Conservation (phyloP, 352 stramenopile genomes). For the Phytophthora sp. region DNA sequence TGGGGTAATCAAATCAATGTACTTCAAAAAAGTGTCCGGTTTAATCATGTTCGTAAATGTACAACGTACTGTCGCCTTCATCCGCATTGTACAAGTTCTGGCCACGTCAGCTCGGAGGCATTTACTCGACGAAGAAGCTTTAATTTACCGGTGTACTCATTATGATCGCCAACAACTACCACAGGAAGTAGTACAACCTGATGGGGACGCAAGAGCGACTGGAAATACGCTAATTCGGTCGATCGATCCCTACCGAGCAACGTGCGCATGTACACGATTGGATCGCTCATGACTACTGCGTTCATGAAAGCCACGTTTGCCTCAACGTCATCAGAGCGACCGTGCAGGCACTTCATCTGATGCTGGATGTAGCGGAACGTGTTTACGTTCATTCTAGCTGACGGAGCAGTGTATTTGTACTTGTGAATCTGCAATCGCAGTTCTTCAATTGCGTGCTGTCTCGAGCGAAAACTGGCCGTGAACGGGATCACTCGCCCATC, state of each 20-base stretch:
- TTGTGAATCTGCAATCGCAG: constrained; percentile 5
- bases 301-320: constrained; percentile 48
- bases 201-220: constrained; percentile 19
- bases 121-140: constrained; percentile 22
- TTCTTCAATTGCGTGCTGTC: constrained; percentile 1
- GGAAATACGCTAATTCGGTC: constrained; percentile 28
- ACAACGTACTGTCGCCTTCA: too few species aligned
- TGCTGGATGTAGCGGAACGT: constrained; percentile 26
- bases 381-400: constrained; percentile 3
- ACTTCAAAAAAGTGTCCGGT: too few species aligned
- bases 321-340: constrained; percentile 23
- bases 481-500: constrained; percentile 13
- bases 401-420: constrained; percentile 1
- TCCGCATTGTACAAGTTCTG: constrained; percentile 37
- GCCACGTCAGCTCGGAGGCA: constrained; percentile 14
- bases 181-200: constrained; percentile 31
- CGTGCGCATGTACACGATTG: constrained; percentile 36
- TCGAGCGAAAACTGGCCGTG: constrained; percentile 6
- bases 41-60: too few species aligned
- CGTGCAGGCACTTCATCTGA: constrained; percentile 33
- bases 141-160: constrained; percentile 25
- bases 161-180: constrained; percentile 17
- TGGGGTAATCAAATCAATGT: too few species aligned
- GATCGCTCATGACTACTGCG: constrained; percentile 47
- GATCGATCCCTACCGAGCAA: constrained; percentile 13